A percentile compares a stretch with the other conserved stretches of the same genome.
Conservation (phyloP, 208 protist genomes). For the Lotmaria passim region DNA sequence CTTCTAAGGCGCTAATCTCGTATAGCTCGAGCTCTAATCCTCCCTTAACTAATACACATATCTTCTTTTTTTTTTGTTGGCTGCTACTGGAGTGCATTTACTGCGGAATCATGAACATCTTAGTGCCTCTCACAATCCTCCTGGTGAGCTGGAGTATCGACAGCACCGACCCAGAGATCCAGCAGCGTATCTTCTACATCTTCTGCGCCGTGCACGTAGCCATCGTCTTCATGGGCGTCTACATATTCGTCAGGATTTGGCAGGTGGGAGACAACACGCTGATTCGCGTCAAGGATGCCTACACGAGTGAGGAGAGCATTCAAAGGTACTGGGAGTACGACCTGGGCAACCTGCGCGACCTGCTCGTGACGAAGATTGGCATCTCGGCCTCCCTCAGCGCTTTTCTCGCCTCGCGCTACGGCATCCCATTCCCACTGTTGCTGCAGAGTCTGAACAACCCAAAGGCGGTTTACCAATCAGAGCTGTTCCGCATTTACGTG, state of each 20-base stretch:
- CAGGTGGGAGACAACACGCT: slow-evolving; percentile 36
- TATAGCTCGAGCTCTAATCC: too few relatives aligned
- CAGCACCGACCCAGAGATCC: slow-evolving; percentile 70
- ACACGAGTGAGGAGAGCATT: slow-evolving; percentile 51
- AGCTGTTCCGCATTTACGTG: slow-evolving; percentile 77
- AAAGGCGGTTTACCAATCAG: slow-evolving; percentile 55
- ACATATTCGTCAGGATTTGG: slow-evolving; percentile 67
- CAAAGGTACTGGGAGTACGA: slow-evolving; percentile 77
- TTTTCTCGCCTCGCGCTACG: slow-evolving; percentile 59
- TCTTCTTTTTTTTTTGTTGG: too few relatives aligned
- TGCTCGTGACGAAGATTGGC: slow-evolving; percentile 64
- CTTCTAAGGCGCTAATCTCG: too few relatives aligned
- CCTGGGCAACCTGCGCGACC: slow-evolving; percentile 65
- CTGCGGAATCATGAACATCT: slow-evolving; percentile 61
- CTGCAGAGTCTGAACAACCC: slow-evolving; percentile 87
- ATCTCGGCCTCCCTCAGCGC: slow-evolving; percentile 56
- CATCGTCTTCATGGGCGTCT: slow-evolving; percentile 43
- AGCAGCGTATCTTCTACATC: slow-evolving; percentile 49
- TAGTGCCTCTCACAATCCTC: slow-evolving; percentile 70
- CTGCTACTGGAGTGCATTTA: too few relatives aligned
- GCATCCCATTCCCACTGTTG: slow-evolving; percentile 76
- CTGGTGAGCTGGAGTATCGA: slow-evolving; percentile 86
- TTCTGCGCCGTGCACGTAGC: slow-evolving; percentile 68
- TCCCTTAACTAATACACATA: too few relatives aligned
- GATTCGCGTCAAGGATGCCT: slow-evolving; percentile 58